Evolutionary conservation across 1,284 basidiomycete genomes (phyloP), one percentile per base, ranked within the genome.

Genomic region (Heliocybe sulcata): DNA sequence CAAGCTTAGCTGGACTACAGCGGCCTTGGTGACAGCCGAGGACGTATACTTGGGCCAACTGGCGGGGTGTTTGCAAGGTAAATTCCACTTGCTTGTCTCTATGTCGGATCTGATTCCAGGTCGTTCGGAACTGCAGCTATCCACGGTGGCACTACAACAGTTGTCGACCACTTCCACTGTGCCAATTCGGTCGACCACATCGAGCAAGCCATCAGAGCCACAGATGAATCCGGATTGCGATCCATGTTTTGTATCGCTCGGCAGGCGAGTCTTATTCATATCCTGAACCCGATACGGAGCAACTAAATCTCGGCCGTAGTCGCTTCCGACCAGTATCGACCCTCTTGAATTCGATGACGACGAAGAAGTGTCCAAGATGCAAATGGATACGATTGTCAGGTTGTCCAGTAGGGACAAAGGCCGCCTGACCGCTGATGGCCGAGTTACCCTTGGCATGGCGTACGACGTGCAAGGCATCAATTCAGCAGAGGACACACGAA

Each of bases 101-200:
- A 4, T 12, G 8, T 26, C 22, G 25, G 8, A 4, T 45, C 42
- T 6, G 42, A 45, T 25, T 4, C 42, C 16, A 16, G 10, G 23
- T 4, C 10, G 16, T 16, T 4, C 6, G 42, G 16, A 16, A 19
- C 42, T 19, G 16, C 51, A 52, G 68, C 68, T 2, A 60, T 69
- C 33, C 64, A 68, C 54, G 63, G 63, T 31, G 67, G 68, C 45
- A 67, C 69, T 16, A 68, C 67, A 22, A 66, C 69, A 42, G 55
- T 69, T 51, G 58, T 69, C 16, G 69, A 70, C 58, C 69, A 70
- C 58, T 68, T 67, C 59, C 68, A 69, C 55, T 64, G 62, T 11
- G 63, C 65, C 2, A 59, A 62, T 55, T 61, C 63, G 2, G 62
- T 63, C 9, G 67, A 61, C 52, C 65, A 67, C 55, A 63, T 63